Conservation (phyloP, 495 filamentous ascomycete genomes). For the Trichoderma reesei region DNA sequence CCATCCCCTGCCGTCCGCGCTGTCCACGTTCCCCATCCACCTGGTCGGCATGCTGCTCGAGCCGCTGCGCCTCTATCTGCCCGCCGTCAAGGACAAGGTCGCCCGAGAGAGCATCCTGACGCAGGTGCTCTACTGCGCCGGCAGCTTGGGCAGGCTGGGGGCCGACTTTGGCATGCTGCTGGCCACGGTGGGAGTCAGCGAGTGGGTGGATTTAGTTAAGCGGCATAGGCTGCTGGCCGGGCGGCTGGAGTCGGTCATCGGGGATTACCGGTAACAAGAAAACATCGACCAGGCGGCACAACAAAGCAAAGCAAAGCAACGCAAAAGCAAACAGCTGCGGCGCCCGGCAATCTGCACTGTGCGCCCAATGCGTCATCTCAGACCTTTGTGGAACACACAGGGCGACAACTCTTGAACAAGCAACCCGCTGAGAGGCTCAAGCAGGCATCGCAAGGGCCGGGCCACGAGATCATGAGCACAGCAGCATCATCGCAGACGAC, state of each 20-base stretch:
- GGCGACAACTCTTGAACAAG: neutral
- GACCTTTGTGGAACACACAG: neutral
- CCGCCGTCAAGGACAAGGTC: slow-evolving; percentile 69
- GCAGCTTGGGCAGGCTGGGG: slow-evolving; percentile 81
- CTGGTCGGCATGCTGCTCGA: slow-evolving; percentile 73
- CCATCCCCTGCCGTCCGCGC: slow-evolving; percentile 59
- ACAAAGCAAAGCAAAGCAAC: neutral
- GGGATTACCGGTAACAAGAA: slow-evolving; percentile 23
- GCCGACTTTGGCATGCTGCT: slow-evolving; percentile 88
- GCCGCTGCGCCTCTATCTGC: slow-evolving; percentile 70
- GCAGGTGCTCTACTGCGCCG: slow-evolving; percentile 91
- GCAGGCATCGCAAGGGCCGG: neutral
- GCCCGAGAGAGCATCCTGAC: slow-evolving; percentile 80
- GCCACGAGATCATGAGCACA: neutral
- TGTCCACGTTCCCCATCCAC: slow-evolving; percentile 78
- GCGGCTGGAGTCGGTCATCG: slow-evolving; percentile 73
- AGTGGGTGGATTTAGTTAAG: slow-evolving; percentile 89
- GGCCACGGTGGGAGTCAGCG: slow-evolving; percentile 52
- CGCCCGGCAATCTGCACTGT: neutral
- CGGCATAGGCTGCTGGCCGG: slow-evolving; percentile 83
- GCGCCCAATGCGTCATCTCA: neutral
- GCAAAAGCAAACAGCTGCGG: neutral
- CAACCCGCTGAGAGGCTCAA: neutral
- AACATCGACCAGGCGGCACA: too few relatives aligned
- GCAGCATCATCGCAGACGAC: neutral